Evolutionary conservation across 1,284 basidiomycete genomes (phyloP), one percentile per base, ranked within the genome.

Genomic region (Marasmius fiardii): DNA sequence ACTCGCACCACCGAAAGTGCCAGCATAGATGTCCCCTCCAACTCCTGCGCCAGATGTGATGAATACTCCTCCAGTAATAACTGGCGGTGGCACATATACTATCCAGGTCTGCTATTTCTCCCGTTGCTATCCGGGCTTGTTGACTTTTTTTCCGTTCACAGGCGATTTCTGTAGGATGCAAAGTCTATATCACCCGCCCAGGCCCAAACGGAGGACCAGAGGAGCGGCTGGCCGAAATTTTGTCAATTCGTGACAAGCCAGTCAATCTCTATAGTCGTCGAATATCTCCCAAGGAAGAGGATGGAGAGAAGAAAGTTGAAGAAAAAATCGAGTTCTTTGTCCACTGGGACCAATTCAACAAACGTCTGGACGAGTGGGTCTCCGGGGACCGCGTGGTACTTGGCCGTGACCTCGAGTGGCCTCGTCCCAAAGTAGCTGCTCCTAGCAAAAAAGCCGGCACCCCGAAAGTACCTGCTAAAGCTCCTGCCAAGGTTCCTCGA

Each of bases 351-450:
- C 86, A 93, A 64, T 98, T 97, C 80, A 98, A 98, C 79, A 97
- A 98, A 74, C 94, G 97, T 65, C 80, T 99, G 51, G 97, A 99
- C 71, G 97, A 98, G 62, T 99, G 97, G 97, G 90, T 99, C n/a
- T 78, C 88, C 24, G 93, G 92, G 16, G 88, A 90, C 2, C 84
- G 95, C 33, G 81, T 99, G 57, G 82, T 98, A 48, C 79, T 95
- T 28, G 82, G 79, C 57, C 82, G 90, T 61, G 95, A 98, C 67
- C 82, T 99, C 62, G 93, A 98, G 70, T 98, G 93, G 95, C 97
- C 97, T 1, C 93, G 93, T 66, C 95, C 96, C 0, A 93, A 92
- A 65, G 73, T 77, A 31, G 72, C 78, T 7, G 75, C 77, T n/a
- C 69, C 71, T 47, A 80, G 82, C 70, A 88, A 84, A 70, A 78